A percentile compares a stretch with the other conserved stretches of the same genome.
Conservation (phyloP, 768 basidiomycete genomes). For the Pisolithus microcarpus region DNA sequence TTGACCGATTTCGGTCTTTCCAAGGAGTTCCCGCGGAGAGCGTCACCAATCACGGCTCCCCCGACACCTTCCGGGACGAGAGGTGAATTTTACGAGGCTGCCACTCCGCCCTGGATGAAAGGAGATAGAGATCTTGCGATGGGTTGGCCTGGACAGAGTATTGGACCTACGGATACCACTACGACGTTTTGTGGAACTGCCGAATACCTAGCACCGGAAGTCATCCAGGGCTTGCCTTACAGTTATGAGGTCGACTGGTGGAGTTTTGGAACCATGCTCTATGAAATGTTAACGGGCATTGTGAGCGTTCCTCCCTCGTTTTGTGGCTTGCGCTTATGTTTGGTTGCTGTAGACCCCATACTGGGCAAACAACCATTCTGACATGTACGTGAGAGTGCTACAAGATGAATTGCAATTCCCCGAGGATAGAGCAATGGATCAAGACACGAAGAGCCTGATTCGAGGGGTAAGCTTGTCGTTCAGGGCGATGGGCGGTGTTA, state of each 20-base stretch:
- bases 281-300: slow-evolving; percentile 94
- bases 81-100: slow-evolving; percentile 47
- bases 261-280: slow-evolving; percentile 96
- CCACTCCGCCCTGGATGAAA: slow-evolving; percentile 76
- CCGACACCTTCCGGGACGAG: slow-evolving; percentile 49
- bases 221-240: slow-evolving; percentile 85
- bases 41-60: slow-evolving; percentile 40
- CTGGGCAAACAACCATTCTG: slow-evolving; percentile 87
- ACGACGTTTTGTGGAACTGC: slow-evolving; percentile 94
- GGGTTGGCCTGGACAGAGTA: slow-evolving; percentile 52
- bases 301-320: slow-evolving; percentile 42
- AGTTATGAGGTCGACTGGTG: slow-evolving; percentile 97
- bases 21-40: slow-evolving; percentile 74
- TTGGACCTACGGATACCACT: slow-evolving; percentile 56
- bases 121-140: slow-evolving; percentile 44
- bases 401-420: slow-evolving; percentile 88
- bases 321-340: slow-evolving; percentile 7
- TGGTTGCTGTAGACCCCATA: slow-evolving; percentile 65
- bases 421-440: slow-evolving; percentile 86
- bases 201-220: slow-evolving; percentile 94
- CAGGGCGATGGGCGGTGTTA: neutral
- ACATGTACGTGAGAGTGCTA: slow-evolving; percentile 90
- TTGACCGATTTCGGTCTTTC: slow-evolving; percentile 95
- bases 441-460: slow-evolving; percentile 91
- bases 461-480: slow-evolving; percentile 63